These are phyloP conservation scores for Paxillus ammoniavirescens DNA, from an alignment of 768 basidiomycete genomes.

Conservation along the genomic window DNA sequence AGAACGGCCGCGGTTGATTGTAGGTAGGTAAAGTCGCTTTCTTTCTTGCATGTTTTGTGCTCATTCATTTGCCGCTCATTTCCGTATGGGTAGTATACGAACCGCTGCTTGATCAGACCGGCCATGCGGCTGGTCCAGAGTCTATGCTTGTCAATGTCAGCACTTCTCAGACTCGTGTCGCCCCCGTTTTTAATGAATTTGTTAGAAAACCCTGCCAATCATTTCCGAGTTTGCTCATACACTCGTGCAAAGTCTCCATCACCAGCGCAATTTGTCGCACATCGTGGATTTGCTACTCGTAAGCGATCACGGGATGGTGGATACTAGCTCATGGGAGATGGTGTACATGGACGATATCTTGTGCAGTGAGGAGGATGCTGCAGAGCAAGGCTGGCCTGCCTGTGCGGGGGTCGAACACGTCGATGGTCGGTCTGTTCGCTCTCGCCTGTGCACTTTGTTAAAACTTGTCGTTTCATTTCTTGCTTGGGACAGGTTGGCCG, in stretches of 20 bases:
- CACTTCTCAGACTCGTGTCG: not conserved
- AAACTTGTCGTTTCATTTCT: not conserved
- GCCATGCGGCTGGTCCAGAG: slow-evolving; percentile 65
- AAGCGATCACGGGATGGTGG: slow-evolving; percentile 85
- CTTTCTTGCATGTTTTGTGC: not conserved
- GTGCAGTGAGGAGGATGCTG: slow-evolving; percentile 8
- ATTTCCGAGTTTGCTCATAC: slow-evolving; percentile 72
- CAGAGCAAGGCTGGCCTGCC: slow-evolving; percentile 11
- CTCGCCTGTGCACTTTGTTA: not conserved
- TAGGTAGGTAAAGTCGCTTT: slow-evolving; percentile 41
- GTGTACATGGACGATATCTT: slow-evolving; percentile 67
- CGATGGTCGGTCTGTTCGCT: slow-evolving; percentile 9
- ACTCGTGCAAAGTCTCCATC: slow-evolving; percentile 42
- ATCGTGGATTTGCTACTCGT: slow-evolving; percentile 87
- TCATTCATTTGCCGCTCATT: not conserved
- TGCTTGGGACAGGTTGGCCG: slow-evolving; percentile 70
- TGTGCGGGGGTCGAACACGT: slow-evolving; percentile 9
- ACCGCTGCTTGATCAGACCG: slow-evolving; percentile 82
- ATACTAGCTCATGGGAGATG: slow-evolving; percentile 70
- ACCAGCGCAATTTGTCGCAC: slow-evolving; percentile 68
- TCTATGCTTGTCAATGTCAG: slow-evolving; percentile 68
- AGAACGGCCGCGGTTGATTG: slow-evolving; percentile 69
- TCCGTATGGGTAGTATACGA: slow-evolving; percentile 56
- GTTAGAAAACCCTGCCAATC: slow-evolving; percentile 54
- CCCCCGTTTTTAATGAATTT: slow-evolving; percentile 1